Base-by-base conservation (phyloP, 164 flowering plant genomes). In the Liquidambar formosana region DNA sequence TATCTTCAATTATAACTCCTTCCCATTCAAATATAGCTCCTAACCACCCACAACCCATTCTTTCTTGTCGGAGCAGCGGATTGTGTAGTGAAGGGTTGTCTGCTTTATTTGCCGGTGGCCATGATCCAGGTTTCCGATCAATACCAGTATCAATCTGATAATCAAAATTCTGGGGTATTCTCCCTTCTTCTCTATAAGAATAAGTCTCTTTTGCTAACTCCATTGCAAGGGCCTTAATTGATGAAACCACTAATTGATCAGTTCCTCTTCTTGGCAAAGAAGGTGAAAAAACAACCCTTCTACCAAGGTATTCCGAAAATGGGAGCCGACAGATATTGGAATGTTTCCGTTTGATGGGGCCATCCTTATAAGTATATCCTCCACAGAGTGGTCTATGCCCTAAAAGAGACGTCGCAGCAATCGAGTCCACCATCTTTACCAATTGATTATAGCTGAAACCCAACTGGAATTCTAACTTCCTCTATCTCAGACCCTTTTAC, bases 11-110 rank as follows among this genome's bases (percentile, higher is more conserved):
- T 43, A 95, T 45, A 28, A 95, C 99, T 8, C 99, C 97, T 71
- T 95, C 99, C 97, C 89, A 90, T 75, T 93, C 99, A 71, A 95
- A 91, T 58, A 95, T 93, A n/a, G 87, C 97, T 61, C 92, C 94
- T 64, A 95, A 78, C 97, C 97, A 93, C n/a, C 99, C 97, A 77
- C 97, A 85, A 13, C 99, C 97, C 97, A 93, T 90, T 70, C 93
- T 82, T 71, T 95, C 97, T 66, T 86, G 96, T 22, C 99, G 75
- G 57, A 91, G 93, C 81, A 95, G 79, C 0, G 99, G 99, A 53
- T 95, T 95, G 21, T 88, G 88, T n/a, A 95, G 70, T 16, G 90
- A 82, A 44, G 94, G 89, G 47, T 86, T 81, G 78, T 95, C 97
- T 0, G 94, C 97, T 75, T 71, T 87, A 38, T 93, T 95, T 63